Conservation (phyloP, 805 yeast genomes). For the Metschnikowia anglica region DNA sequence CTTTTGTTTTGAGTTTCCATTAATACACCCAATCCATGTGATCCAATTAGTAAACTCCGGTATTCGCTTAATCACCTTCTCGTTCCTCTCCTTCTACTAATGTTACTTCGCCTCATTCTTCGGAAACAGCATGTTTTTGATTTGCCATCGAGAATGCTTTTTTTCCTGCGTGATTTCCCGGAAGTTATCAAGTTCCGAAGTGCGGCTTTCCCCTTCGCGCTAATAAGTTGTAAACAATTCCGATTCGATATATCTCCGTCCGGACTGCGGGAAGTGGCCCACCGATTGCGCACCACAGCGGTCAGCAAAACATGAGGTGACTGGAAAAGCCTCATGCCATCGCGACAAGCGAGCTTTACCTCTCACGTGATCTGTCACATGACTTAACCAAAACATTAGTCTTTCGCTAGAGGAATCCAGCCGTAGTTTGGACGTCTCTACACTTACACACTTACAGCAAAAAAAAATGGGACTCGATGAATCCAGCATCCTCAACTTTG, state of each 20-base stretch:
- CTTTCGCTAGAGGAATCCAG: neutral
- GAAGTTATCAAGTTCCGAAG: neutral
- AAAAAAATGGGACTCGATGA: constrained; percentile 5
- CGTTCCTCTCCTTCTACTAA: too few species aligned
- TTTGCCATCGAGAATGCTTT: neutral
- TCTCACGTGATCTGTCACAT: neutral
- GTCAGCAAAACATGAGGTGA: too few species aligned
- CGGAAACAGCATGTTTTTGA: neutral
- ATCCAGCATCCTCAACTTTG: constrained; percentile 1
- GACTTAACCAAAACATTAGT: constrained; percentile 2
- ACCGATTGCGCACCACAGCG: too few species aligned
- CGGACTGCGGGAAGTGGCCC: too few species aligned
- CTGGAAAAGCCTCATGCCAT: neutral
- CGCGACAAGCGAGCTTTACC: neutral
- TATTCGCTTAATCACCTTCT: too few species aligned
- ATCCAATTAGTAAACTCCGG: too few species aligned
- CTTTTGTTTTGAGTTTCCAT: too few species aligned
- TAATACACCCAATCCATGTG: too few species aligned
- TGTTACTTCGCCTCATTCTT: neutral
- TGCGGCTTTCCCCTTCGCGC: too few species aligned
- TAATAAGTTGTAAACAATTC: too few species aligned
- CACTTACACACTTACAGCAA: neutral
- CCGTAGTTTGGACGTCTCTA: too few species aligned
- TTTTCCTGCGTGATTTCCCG: neutral
- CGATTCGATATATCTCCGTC: too few species aligned